phyloP scores from a whole-genome alignment of 352 stramenopile genomes.

The Stramenopiles sp. region DNA sequence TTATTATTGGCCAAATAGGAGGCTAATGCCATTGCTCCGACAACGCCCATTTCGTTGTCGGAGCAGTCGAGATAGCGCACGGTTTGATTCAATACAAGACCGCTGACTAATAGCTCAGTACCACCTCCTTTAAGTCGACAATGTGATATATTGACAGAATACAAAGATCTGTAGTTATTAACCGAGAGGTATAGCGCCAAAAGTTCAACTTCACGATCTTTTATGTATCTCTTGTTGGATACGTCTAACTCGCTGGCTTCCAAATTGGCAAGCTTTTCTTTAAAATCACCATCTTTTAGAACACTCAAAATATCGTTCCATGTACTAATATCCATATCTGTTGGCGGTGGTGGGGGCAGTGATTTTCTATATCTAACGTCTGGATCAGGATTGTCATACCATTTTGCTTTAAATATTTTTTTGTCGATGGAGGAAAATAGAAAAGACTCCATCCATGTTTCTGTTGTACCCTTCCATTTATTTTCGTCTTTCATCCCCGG shows the following conservation, averaged over 20 bases:
- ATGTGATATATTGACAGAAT: not conserved
- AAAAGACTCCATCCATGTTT: conserved; percentile 7
- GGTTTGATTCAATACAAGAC: conserved; percentile 9
- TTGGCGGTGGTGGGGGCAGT: not conserved
- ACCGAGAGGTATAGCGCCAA: not conserved
- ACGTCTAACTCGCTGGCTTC: not conserved
- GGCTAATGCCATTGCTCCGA: not conserved
- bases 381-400: not conserved
- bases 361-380: not conserved
- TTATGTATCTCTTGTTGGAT: not conserved
- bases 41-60: not conserved
- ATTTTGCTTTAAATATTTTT: conserved; percentile 8
- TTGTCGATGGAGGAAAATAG: not conserved
- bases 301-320: not conserved
- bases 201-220: conserved; percentile 1
- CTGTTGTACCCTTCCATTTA: not conserved
- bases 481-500: not conserved
- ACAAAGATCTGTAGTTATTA: not conserved
- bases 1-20: not conserved
- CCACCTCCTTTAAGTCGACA: not conserved
- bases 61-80: not conserved
- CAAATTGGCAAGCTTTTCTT: not conserved
- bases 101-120: not conserved
- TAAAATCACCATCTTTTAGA: not conserved
- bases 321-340: not conserved